Evolutionary conservation across 2,329 filamentous ascomycete species (phyloP).

Genomic region (Ophiosphaerella herpotricha): DNA sequence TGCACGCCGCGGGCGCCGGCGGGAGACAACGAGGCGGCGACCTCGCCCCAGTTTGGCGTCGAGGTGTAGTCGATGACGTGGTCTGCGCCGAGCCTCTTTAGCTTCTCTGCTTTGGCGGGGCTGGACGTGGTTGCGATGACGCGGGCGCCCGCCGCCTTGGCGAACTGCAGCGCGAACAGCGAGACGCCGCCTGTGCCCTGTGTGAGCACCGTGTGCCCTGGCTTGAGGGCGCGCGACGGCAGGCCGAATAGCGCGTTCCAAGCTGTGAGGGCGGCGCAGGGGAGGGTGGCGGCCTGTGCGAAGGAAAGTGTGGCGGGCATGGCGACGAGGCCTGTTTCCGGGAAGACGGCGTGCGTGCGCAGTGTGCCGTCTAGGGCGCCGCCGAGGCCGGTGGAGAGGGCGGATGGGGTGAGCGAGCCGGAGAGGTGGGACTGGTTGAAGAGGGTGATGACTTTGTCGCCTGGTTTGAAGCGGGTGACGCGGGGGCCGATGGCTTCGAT

Average conservation of each 20-base stretch:
- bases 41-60: constrained; percentile 59
- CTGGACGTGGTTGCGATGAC: constrained; percentile 64
- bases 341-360: constrained; percentile 69
- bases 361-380: constrained; percentile 70
- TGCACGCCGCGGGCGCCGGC: constrained; percentile 61
- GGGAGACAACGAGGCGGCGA: constrained; percentile 57
- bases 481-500: constrained; percentile 60
- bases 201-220: constrained; percentile 60
- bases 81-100: constrained; percentile 60
- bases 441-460: constrained; percentile 66
- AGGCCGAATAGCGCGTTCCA: constrained; percentile 61
- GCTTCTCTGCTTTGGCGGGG: constrained; percentile 52
- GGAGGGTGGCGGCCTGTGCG: constrained; percentile 53
- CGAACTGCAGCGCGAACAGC: constrained; percentile 66
- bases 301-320: constrained; percentile 62
- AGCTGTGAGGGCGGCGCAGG: constrained; percentile 52
- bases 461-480: constrained; percentile 59
- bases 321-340: constrained; percentile 68
- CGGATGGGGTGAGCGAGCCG: constrained; percentile 50
- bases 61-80: constrained; percentile 63
- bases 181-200: constrained; percentile 74
- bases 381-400: constrained; percentile 64
- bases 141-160: constrained; percentile 58
- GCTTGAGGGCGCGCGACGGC: constrained; percentile 43
- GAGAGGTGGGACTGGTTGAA: constrained; percentile 65